A percentile compares a stretch with the other conserved stretches of the same genome.
These are phyloP conservation scores for Alloascoidea africana DNA, from an alignment of 805 yeast species.

Conservation along the genomic window DNA sequence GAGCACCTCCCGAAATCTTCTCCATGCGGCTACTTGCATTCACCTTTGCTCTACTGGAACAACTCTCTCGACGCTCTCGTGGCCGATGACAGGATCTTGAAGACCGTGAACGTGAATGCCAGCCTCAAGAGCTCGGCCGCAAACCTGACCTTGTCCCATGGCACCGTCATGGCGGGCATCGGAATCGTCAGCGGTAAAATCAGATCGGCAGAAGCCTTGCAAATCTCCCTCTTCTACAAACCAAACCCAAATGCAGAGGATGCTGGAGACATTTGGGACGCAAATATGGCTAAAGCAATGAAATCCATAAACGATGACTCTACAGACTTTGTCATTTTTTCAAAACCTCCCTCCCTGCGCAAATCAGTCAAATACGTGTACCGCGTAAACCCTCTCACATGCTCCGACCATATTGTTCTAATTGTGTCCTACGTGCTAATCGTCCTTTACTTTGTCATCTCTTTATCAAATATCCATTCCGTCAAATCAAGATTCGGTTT, in stretches of 20 bases:
- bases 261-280: conserved; percentile 3
- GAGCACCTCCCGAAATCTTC: not conserved
- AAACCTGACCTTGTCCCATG: conserved; percentile 13
- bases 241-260: conserved; percentile 7
- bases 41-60: conserved; percentile 31
- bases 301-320: conserved; percentile 15
- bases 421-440: conserved; percentile 15
- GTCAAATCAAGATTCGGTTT: conserved; percentile 33
- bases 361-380: conserved; percentile 4
- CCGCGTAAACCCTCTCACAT: conserved; percentile 7
- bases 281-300: conserved; percentile 16
- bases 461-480: conserved; percentile 24
- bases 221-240: conserved; percentile 19
- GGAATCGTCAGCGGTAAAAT: conserved; percentile 28
- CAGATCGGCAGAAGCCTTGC: conserved; percentile 23
- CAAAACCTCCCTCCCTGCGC: conserved; percentile 10
- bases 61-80: conserved; percentile 15
- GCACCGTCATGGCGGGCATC: conserved; percentile 22
- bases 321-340: conserved; percentile 6
- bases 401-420: conserved; percentile 13
- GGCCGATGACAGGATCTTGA: conserved; percentile 20
- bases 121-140: conserved; percentile 9
- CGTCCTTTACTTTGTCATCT: conserved; percentile 18
- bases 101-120: conserved; percentile 22
- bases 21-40: conserved; percentile 15